A percentile compares a stretch with the other conserved stretches of the same genome.
Conservation (phyloP, 2,329 filamentous ascomycete genomes). For the Botrytis aclada region DNA sequence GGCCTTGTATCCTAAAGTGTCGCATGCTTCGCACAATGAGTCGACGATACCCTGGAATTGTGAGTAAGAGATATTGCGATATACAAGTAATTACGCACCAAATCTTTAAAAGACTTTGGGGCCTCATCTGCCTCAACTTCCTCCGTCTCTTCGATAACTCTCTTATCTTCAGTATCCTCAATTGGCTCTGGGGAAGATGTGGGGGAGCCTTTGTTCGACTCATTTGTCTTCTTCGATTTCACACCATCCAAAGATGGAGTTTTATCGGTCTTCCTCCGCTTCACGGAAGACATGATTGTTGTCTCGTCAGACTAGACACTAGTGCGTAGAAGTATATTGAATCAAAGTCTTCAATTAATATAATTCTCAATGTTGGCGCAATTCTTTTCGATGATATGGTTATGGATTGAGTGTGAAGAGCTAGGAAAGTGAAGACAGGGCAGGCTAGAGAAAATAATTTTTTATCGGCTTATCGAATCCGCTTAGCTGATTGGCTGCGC, state of each 20-base stretch:
- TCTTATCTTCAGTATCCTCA: constrained; percentile 1
- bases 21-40: constrained; percentile 84
- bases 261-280: constrained; percentile 36
- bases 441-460: constrained; percentile 27
- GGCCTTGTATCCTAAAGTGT: constrained; percentile 73
- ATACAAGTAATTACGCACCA: constrained; percentile 36
- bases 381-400: background rate
- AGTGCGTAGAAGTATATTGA: background rate
- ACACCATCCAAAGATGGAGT: constrained; percentile 24
- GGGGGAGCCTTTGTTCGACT: constrained; percentile 20
- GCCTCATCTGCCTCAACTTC: constrained; percentile 30
- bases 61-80: background rate
- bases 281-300: constrained; percentile 35
- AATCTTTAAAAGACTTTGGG: constrained; percentile 48
- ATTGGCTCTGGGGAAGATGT: constrained; percentile 15
- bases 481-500: constrained; percentile 32
- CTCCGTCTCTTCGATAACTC: constrained; percentile 24
- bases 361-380: background rate
- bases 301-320: background rate
- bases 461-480: constrained; percentile 37
- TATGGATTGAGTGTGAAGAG: background rate
- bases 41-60: constrained; percentile 70
- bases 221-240: constrained; percentile 25
- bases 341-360: background rate
- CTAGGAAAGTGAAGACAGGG: background rate